These are phyloP conservation scores for Phytophthora sp. DNA, from an alignment of 352 stramenopile genomes.

Conservation along the genomic window DNA sequence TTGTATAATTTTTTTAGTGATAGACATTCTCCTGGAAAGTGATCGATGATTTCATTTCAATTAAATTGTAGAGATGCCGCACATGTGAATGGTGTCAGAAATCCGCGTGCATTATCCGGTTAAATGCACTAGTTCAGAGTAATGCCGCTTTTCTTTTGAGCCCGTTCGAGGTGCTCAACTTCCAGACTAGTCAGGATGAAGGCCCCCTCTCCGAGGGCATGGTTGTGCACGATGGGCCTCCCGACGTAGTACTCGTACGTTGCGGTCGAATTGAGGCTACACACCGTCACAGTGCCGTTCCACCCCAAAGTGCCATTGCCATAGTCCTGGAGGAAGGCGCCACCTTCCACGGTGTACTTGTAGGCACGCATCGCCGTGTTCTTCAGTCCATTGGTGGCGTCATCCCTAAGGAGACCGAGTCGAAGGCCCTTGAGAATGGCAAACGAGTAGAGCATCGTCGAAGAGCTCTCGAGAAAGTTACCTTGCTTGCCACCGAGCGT, in stretches of 20 bases:
- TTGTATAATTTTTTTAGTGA: too few species aligned
- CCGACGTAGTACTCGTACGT: slow-evolving; percentile 38
- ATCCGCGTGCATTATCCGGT: too few species aligned
- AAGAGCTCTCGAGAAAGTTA: slow-evolving; percentile 39
- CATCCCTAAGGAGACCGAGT: slow-evolving; percentile 30
- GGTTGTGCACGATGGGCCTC: slow-evolving; percentile 25
- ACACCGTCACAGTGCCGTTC: slow-evolving; percentile 33
- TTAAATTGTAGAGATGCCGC: too few species aligned
- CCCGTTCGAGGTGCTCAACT: slow-evolving; percentile 25
- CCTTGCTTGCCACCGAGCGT: slow-evolving; percentile 25
- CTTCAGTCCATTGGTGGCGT: not conserved
- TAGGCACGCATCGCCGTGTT: slow-evolving; percentile 22
- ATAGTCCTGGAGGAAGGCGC: slow-evolving; percentile 23
- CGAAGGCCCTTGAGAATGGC: slow-evolving; percentile 36
- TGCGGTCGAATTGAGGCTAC: slow-evolving; percentile 34
- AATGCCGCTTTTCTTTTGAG: too few species aligned
- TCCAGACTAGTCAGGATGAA: slow-evolving; percentile 33
- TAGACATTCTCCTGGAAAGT: too few species aligned
- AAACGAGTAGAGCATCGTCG: slow-evolving; percentile 39
- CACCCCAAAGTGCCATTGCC: slow-evolving; percentile 23
- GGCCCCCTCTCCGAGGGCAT: slow-evolving; percentile 25
- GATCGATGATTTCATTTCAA: too few species aligned
- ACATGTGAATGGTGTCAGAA: too few species aligned
- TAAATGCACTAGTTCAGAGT: too few species aligned
- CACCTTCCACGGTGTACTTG: slow-evolving; percentile 25